Base-by-base conservation (phyloP, 1,139 yeast species). In the Kodamaea sp. region DNA sequence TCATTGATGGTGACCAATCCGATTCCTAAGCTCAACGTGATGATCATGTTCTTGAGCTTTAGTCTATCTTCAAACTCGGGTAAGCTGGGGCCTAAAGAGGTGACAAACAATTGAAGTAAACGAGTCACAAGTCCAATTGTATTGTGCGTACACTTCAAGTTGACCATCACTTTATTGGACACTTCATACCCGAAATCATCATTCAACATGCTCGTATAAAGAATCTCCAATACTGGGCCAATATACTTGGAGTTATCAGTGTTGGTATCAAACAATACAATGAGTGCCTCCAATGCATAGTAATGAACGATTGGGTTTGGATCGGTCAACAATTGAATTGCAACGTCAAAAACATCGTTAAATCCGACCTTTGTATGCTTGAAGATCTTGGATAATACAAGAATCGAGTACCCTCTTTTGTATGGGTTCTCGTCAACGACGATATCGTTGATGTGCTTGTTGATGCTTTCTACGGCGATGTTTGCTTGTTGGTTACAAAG, bases 231-330 rank as follows among this genome's bases (percentile, higher is more conserved):
- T 1, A 75, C 53, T 1, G 60, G 57, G 1, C 86, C 60, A 1
- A 82, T 62, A 35, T 71, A 67, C 7, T 67, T 49, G 27, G 62
- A 65, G 39, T 78, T 71, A 8, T 79, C 77, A 34, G 78, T 56
- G 40, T 81, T 84, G 31, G 62, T 64, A 36, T 78, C 79, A 36
- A 88, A 68, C 9, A 85, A 62, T 6, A 74, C 64, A 3, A 74
- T 60, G 29, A 85, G 58, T 0, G 95, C 75, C 38, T 74, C 75
- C 45, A 89, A 57, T 0, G 94, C 73, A 70, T 87, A 84, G 41
- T 77, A 73, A 54, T 86, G 89, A 9, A 92, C 89, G 2, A 78
- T 65, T 0, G 96, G 96, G 54, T 90, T 92, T 0, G 96, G 94
- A 60, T 90, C 97, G 29, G 66, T 66, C 3, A 84, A 62, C 33